These are phyloP conservation scores for Acanthochlamys bracteata DNA, from an alignment of 106 monocot genomes.

Conservation along the genomic window DNA sequence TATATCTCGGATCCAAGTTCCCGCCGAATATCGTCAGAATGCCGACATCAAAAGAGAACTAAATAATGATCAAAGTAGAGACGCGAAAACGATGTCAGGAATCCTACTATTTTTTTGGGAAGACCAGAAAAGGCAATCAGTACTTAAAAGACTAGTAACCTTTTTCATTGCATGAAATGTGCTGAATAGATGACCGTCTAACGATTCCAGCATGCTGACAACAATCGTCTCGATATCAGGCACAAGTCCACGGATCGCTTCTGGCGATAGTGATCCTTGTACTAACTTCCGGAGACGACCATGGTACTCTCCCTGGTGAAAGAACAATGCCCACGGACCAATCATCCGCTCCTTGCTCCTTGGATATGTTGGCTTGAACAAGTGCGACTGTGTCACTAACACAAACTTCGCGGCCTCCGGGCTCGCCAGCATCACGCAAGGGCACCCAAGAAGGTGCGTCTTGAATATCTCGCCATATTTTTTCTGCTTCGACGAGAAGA, in stretches of 20 bases:
- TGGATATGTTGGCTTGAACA: slow-evolving; percentile 76
- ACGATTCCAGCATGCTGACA: slow-evolving; percentile 20
- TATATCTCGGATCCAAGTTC: slow-evolving; percentile 19
- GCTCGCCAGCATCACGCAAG: slow-evolving; percentile 81
- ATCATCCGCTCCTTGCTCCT: slow-evolving; percentile 74
- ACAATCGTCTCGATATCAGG: slow-evolving; percentile 33
- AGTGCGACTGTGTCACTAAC: slow-evolving; percentile 41
- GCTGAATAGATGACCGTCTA: slow-evolving; percentile 22
- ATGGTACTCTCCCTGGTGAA: slow-evolving; percentile 76
- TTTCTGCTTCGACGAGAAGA: slow-evolving; percentile 37
- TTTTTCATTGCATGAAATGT: slow-evolving; percentile 70
- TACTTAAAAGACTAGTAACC: slow-evolving; percentile 18
- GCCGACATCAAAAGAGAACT: slow-evolving; percentile 78
- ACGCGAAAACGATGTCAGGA: neutral
- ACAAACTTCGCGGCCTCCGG: slow-evolving; percentile 79
- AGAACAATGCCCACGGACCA: slow-evolving; percentile 72
- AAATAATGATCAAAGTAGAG: neutral
- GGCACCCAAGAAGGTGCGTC: slow-evolving; percentile 56
- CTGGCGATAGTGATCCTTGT: slow-evolving; percentile 38
- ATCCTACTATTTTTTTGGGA: neutral
- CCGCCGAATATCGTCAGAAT: slow-evolving; percentile 63
- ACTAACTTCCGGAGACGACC: slow-evolving; percentile 37
- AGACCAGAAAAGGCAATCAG: no score
- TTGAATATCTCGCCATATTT: slow-evolving; percentile 79
- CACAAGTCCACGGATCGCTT: slow-evolving; percentile 35